Percentiles rank a stretch among this genome's conserved stretches.
These are phyloP conservation scores for Golubevia sp. DNA, from an alignment of 1,284 basidiomycete species.

Conservation along the genomic window DNA sequence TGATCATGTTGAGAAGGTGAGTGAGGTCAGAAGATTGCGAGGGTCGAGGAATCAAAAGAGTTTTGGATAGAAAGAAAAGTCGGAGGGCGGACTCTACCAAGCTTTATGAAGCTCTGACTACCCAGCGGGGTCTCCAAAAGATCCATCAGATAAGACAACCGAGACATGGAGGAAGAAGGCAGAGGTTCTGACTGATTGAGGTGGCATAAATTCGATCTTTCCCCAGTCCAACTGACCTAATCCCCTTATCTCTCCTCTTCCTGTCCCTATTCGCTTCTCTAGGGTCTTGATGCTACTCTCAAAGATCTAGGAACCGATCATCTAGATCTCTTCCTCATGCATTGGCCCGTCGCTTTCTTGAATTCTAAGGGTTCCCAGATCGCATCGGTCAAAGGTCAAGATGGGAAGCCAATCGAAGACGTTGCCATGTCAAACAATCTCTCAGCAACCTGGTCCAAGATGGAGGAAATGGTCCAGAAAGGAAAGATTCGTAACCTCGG, in stretches of 20 bases:
- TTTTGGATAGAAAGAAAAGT: no score
- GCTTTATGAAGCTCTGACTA: no score
- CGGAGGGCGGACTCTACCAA: no score
- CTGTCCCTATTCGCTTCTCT: not conserved
- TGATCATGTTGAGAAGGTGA: no score
- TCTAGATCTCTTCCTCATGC: constrained; percentile 4
- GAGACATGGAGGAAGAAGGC: no score
- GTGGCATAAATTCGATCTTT: no score
- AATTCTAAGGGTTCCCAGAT: constrained; percentile 41
- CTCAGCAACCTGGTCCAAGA: constrained; percentile 39
- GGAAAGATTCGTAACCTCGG: constrained; percentile 42
- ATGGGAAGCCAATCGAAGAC: constrained; percentile 15
- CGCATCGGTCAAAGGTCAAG: constrained; percentile 31
- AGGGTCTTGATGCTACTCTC: not conserved
- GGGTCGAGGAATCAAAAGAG: no score
- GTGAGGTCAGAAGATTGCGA: no score
- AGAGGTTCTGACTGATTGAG: no score
- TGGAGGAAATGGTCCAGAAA: constrained; percentile 54
- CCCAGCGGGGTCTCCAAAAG: no score
- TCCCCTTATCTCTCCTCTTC: not conserved
- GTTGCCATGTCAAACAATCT: constrained; percentile 30
- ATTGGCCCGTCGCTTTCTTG: constrained; percentile 37
- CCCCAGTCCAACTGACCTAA: not conserved
- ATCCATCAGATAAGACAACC: no score
- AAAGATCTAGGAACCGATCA: not conserved